Evolutionary conservation across 176 grass and related monocot species (phyloP).

Genomic region (Bolboschoenus planiculmis): DNA sequence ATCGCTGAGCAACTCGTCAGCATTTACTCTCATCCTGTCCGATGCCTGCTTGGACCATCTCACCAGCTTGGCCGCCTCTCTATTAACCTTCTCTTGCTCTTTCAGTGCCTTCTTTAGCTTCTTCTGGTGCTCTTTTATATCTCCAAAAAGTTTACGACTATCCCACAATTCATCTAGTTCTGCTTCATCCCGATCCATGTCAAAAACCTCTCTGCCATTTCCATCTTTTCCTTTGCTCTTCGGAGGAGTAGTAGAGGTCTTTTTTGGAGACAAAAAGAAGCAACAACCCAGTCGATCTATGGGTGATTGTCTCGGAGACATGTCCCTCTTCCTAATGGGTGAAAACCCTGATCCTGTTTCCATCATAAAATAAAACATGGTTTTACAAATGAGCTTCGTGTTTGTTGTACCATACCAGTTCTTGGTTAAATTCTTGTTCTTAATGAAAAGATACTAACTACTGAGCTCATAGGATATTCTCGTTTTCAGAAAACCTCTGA

Average conservation of each 20-base stretch:
- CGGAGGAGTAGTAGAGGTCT: not conserved
- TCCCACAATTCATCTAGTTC: slow-evolving; percentile 17
- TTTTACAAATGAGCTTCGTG: not conserved
- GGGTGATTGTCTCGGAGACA: slow-evolving; percentile 6
- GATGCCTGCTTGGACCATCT: slow-evolving; percentile 59
- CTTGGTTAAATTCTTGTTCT: not conserved
- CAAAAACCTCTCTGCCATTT: not conserved
- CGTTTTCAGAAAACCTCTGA: not conserved
- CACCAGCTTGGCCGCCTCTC: slow-evolving; percentile 76
- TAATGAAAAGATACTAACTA: not conserved
- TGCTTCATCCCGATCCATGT: not conserved
- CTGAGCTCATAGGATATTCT: not conserved
- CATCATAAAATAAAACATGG: not conserved
- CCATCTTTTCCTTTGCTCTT: slow-evolving; percentile 30
- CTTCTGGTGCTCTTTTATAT: slow-evolving; percentile 62
- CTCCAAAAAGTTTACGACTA: slow-evolving; percentile 30
- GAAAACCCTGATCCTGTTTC: slow-evolving; percentile 13
- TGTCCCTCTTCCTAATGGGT: slow-evolving; percentile 1
- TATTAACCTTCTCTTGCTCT: slow-evolving; percentile 66
- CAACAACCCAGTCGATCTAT: slow-evolving; percentile 50
- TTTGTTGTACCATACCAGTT: not conserved
- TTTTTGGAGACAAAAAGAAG: slow-evolving; percentile 70
- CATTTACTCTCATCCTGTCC: slow-evolving; percentile 57
- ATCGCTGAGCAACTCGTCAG: slow-evolving; percentile 62
- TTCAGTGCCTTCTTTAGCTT: slow-evolving; percentile 72